Evolutionary conservation across 352 stramenopile species (phyloP), one percentile per base, ranked within the genome.

Genomic region (Thalassiosira livingstoniorum): DNA sequence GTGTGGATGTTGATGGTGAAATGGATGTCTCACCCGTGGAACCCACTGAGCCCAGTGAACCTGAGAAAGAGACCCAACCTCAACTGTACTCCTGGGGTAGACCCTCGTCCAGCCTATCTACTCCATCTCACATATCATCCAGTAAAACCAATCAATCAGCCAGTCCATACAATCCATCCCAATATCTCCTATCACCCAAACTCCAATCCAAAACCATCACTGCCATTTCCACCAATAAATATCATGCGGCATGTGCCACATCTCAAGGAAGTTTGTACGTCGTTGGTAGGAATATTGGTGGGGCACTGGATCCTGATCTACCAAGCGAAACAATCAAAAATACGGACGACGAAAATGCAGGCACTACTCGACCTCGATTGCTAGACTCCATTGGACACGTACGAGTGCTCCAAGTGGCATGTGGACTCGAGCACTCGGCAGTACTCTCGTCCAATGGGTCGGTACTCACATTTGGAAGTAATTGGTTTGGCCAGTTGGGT

Each of bases 381-480:
- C 68, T 92, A 23, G 86, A 92, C 39, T 83, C 67, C 23, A 80
- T 88, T 29, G 65, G 86, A 25, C 74, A 73, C 13, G 66, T 90
- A 43, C 77, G 68, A 64, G 84, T 93, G 15, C 39, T 86, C 25
- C 80, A 90, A 70, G 82, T 93, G 29, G 83, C 80, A 61, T 92
- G 86, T 73, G 89, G 89, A 13, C 80, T 70, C 34, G 79, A 92
- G 84, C 89, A 93, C 64, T 90, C 87, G 0, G 89, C 89, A 7
- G 86, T 70, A 4, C 35, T 93, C n/a, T 87, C 84, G 11, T 86
- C 82, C 23, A 90, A 78, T 66, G 77, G 83, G 29, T 82, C 82
- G 55, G 86, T 93, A 21, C 65, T 92, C 55, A 92, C 89, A 54
- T 93, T 82, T 82, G 89, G 88, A 34, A 86, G 67, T 34, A 92